Conservation (phyloP, 352 stramenopile species). For the Phytopythium kandeliae region DNA sequence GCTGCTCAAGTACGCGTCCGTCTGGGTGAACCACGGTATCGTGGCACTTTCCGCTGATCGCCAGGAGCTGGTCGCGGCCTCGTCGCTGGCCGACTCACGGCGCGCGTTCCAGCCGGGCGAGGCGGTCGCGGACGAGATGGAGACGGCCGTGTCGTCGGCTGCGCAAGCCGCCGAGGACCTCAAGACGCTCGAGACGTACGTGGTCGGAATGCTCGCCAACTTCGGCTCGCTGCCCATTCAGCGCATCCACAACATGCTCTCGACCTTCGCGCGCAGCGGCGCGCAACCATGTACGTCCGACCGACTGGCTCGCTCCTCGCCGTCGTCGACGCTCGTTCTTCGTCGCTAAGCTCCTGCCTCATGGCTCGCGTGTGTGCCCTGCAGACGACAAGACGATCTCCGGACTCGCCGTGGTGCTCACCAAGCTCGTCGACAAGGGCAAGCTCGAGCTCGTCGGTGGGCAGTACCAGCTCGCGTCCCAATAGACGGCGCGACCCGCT, state of each 20-base stretch:
- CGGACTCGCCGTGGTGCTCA: constrained; percentile 57
- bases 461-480: constrained; percentile 59
- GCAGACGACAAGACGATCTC: constrained; percentile 82
- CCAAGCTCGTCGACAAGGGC: constrained; percentile 59
- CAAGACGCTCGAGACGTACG: constrained; percentile 91
- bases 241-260: constrained; percentile 95
- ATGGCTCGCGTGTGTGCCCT: background rate
- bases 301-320: too few relatives aligned
- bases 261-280: constrained; percentile 71
- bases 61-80: constrained; percentile 34
- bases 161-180: constrained; percentile 91
- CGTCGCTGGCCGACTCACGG: constrained; percentile 38
- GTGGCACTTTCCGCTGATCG: constrained; percentile 35
- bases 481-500: constrained; percentile 11
- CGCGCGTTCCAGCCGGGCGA: constrained; percentile 20
- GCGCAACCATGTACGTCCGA: constrained; percentile 75
- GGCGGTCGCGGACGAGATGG: constrained; percentile 42
- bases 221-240: constrained; percentile 89
- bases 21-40: constrained; percentile 74
- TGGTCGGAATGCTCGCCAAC: constrained; percentile 95
- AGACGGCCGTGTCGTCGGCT: constrained; percentile 86
- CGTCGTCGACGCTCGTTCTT: constrained; percentile 16
- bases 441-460: constrained; percentile 64
- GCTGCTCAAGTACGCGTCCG: constrained; percentile 47
- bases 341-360: background rate